A percentile compares a stretch with the other conserved stretches of the same genome.
phyloP scores from a whole-genome alignment of 352 stramenopile genomes.

The Elongisporangium prolatum region DNA sequence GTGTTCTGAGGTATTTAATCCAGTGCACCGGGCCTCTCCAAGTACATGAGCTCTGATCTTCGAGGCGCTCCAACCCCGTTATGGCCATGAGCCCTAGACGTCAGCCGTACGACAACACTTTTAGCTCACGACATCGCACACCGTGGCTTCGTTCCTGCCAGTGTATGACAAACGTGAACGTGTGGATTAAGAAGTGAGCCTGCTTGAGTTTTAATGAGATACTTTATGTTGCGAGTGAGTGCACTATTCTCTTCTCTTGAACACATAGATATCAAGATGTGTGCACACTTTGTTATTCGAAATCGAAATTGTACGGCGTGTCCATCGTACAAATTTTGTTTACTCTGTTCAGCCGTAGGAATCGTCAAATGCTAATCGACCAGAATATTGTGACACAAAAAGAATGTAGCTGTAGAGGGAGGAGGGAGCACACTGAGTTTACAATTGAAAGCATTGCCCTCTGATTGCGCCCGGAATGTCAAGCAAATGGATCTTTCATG shows the following conservation, averaged over 20 bases:
- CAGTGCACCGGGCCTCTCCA: conserved; percentile 24
- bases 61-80: conserved; percentile 29
- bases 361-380: too few species aligned
- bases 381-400: too few species aligned
- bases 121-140: conserved; percentile 16
- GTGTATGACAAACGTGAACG: conserved; percentile 28
- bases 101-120: conserved; percentile 35
- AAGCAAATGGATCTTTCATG: too few species aligned
- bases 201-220: too few species aligned
- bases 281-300: neutral
- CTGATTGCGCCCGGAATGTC: too few species aligned
- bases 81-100: conserved; percentile 13
- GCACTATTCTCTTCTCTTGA: neutral
- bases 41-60: conserved; percentile 37
- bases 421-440: too few species aligned
- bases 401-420: too few species aligned
- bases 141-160: conserved; percentile 33
- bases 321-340: too few species aligned
- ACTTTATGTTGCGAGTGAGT: neutral
- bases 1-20: conserved; percentile 32
- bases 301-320: too few species aligned
- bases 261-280: neutral
- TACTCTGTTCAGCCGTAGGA: too few species aligned
- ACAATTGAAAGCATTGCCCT: too few species aligned
- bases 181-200: conserved; percentile 6